Evolutionary conservation across 2,329 filamentous ascomycete species (phyloP), one percentile per base, ranked within the genome.

Genomic region (Neospermospora avenae): DNA sequence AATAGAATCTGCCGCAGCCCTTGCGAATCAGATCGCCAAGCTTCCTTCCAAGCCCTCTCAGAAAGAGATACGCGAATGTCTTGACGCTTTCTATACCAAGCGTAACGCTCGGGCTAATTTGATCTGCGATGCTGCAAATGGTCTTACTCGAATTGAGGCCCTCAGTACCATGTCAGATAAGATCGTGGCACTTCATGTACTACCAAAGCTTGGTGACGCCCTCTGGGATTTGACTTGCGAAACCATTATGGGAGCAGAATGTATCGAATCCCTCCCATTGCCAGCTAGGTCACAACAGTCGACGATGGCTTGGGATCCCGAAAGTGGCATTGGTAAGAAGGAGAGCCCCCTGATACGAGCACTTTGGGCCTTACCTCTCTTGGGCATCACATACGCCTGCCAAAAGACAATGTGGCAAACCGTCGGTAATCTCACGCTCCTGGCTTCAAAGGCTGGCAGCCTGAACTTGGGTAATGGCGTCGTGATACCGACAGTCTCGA

Each of bases 1-100:
- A 2, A 74, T 76, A 11, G 75, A 77, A 60, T 71, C 69, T 59
- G 73, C 70, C 3, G 74, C 74, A 3, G 63, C 65, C 11, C 61
- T 76, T 6, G 67, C 72, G 14, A 74, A 74, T 45, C 58, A 65
- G 8, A 61, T 76, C 4, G 24, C 55, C 22, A 45, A 45, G 16
- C 45, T 60, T 35, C 39, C 48, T 39, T 7, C 13, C 28, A 39
- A 55, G 14, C 44, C 42, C 7, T 57, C 45, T 3, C 16, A 51
- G 20, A 45, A 18, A 7, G 34, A 42, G 4, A 57, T 57, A 22
- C 55, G 37, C 20, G 48, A 53, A 42, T 42, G 48, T 13, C 31
- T 63, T 24, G 44, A 37, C 4, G 55, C 58, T 3, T 69, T 62
- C 46, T 60, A 69, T 16, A 41, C 55, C n/a, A 69, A 65, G 25